phyloP scores from a whole-genome alignment of 2,329 filamentous ascomycete genomes.

The Plenodomus tracheiphilus region DNA sequence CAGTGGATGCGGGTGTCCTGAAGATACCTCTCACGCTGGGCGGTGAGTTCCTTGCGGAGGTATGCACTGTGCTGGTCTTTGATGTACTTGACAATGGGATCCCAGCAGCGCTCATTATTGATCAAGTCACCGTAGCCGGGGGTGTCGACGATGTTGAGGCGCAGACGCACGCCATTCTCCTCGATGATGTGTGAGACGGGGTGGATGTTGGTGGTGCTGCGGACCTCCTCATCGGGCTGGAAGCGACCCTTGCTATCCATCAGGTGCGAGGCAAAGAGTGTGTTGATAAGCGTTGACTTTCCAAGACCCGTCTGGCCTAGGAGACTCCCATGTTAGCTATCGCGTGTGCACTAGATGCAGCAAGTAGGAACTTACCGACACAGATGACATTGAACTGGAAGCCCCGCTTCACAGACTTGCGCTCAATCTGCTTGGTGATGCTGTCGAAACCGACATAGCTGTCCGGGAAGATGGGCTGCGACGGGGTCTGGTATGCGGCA shows the following conservation, averaged over 20 bases:
- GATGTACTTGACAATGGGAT: constrained; percentile 99
- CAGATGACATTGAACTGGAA: constrained; percentile 99
- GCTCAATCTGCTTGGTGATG: constrained; percentile 99
- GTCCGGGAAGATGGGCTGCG: constrained; percentile 73
- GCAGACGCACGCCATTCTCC: constrained; percentile 96
- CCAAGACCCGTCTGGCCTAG: constrained; percentile 96
- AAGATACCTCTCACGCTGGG: constrained; percentile 98
- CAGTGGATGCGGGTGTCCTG: constrained; percentile 99
- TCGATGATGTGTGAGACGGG: constrained; percentile 98
- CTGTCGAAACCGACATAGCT: constrained; percentile 99
- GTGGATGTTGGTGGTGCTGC: constrained; percentile 97
- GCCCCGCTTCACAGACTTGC: constrained; percentile 98
- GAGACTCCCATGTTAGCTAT: constrained; percentile 8
- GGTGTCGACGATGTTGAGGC: constrained; percentile 98
- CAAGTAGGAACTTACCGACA: constrained; percentile 75
- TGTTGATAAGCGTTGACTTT: constrained; percentile 99
- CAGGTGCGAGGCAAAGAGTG: constrained; percentile 98
- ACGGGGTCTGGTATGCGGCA: constrained; percentile 66
- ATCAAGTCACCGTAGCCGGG: constrained; percentile 98
- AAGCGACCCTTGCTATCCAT: constrained; percentile 98
- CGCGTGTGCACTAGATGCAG: neutral
- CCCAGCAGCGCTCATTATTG: constrained; percentile 99
- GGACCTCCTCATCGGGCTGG: constrained; percentile 87
- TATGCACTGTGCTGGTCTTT: constrained; percentile 99
- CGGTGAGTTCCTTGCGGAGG: constrained; percentile 97